Conservation (phyloP, 495 filamentous ascomycete species). For the Penicillium samsonianum region DNA sequence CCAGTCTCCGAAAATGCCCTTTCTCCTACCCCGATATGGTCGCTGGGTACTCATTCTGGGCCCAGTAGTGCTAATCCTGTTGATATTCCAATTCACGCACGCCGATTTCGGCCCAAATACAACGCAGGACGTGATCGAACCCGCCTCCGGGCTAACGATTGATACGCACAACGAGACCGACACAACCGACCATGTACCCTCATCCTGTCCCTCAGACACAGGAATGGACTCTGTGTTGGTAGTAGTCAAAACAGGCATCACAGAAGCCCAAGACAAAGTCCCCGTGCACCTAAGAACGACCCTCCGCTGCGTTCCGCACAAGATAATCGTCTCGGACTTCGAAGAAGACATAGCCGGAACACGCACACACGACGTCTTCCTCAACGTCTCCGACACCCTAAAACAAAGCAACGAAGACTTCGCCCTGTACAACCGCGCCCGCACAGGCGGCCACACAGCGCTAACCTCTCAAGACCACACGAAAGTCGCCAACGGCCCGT, state of each 20-base stretch:
- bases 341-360: conserved; percentile 45
- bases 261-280: conserved; percentile 46
- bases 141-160: conserved; percentile 2
- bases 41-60: conserved; percentile 27
- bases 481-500: conserved; percentile 35
- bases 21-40: conserved; percentile 29
- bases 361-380: conserved; percentile 47
- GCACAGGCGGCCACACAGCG: conserved; percentile 32
- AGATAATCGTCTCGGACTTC: conserved; percentile 52
- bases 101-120: conserved; percentile 10
- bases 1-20: conserved; percentile 15
- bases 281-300: conserved; percentile 49
- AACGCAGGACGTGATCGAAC: conserved; percentile 14
- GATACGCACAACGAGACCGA: conserved; percentile 7
- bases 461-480: conserved; percentile 30
- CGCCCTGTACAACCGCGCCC: conserved; percentile 45
- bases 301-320: conserved; percentile 48
- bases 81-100: conserved; percentile 24
- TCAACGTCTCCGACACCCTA: conserved; percentile 32
- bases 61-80: conserved; percentile 13
- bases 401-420: conserved; percentile 44
- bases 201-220: conserved; percentile 31
- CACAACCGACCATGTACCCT: background rate
- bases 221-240: conserved; percentile 44
- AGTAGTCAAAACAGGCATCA: conserved; percentile 51